Evolutionary conservation across 768 basidiomycete species (phyloP).

Genomic region (Amanita thiersii): DNA sequence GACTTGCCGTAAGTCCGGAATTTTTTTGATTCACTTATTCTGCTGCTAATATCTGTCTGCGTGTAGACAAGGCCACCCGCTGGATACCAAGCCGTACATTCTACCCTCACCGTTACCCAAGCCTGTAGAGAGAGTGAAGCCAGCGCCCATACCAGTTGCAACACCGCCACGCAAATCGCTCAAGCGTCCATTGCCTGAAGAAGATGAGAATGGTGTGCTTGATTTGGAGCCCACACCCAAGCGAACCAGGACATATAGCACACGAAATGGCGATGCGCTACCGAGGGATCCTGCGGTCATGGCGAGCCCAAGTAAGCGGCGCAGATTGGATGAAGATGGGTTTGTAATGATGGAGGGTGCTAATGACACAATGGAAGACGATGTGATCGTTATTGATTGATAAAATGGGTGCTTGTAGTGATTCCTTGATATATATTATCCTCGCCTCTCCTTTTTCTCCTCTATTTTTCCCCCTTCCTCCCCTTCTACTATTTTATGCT

Average conservation of each 20-base stretch:
- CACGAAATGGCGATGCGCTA: neutral
- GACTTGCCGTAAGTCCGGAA: constrained; percentile 70
- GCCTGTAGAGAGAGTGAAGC: constrained; percentile 38
- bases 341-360: constrained; percentile 56
- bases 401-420: too few relatives aligned
- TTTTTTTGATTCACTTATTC: constrained; percentile 8
- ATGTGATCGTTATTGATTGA: constrained; percentile 41
- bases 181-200: constrained; percentile 52
- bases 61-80: constrained; percentile 50
- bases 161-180: constrained; percentile 32
- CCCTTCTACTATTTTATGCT: too few relatives aligned
- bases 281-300: constrained; percentile 4
- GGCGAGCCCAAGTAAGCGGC: constrained; percentile 35
- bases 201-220: constrained; percentile 44
- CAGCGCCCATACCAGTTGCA: constrained; percentile 28
- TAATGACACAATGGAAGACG: constrained; percentile 45
- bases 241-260: constrained; percentile 30
- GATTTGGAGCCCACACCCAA: constrained; percentile 54
- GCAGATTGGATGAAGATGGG: constrained; percentile 67
- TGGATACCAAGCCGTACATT: constrained; percentile 45
- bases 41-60: constrained; percentile 2
- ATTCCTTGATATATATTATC: too few relatives aligned
- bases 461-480: too few relatives aligned
- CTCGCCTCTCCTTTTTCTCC: too few relatives aligned
- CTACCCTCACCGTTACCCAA: constrained; percentile 58